Evolutionary conservation across 352 stramenopile species (phyloP).

Genomic region (Phytophthora pluvialis): DNA sequence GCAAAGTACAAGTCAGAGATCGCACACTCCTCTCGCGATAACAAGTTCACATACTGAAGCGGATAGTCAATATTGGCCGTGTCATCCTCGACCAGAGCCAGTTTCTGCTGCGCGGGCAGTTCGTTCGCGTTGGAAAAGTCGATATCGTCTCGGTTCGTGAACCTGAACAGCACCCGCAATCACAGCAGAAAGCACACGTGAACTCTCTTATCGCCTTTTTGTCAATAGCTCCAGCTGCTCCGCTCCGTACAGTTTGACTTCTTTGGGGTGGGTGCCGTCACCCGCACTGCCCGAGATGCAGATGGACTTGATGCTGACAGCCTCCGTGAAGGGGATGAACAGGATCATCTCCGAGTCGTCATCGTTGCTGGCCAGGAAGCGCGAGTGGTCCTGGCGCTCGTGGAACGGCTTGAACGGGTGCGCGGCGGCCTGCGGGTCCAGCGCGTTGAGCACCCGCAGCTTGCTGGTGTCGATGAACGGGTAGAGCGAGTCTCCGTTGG

Average conservation of each 20-base stretch:
- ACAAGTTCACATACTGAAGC: constrained; percentile 54
- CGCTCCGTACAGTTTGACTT: constrained; percentile 71
- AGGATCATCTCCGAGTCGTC: constrained; percentile 88
- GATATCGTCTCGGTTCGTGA: constrained; percentile 86
- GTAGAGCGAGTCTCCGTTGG: constrained; percentile 81
- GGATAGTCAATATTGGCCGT: constrained; percentile 76
- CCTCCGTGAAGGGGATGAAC: constrained; percentile 88
- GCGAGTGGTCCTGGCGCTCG: constrained; percentile 69
- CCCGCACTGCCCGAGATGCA: constrained; percentile 78
- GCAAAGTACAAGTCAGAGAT: constrained; percentile 6
- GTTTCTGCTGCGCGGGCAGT: constrained; percentile 71
- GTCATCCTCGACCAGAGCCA: constrained; percentile 81
- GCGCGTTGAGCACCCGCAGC: constrained; percentile 78
- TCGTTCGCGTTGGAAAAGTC: constrained; percentile 87
- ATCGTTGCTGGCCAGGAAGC: constrained; percentile 78
- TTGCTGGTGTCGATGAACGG: constrained; percentile 90
- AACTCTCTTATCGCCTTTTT: background rate
- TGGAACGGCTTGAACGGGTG: constrained; percentile 88
- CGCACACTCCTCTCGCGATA: background rate
- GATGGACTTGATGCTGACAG: constrained; percentile 90
- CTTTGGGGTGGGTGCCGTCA: constrained; percentile 82
- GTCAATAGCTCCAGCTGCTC: background rate
- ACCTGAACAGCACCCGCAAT: constrained; percentile 37
- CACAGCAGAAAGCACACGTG: constrained; percentile 1
- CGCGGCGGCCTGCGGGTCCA: constrained; percentile 59